Evolutionary conservation across 1,284 basidiomycete species (phyloP), one percentile per base, ranked within the genome.

Genomic region (Melampsora americana): DNA sequence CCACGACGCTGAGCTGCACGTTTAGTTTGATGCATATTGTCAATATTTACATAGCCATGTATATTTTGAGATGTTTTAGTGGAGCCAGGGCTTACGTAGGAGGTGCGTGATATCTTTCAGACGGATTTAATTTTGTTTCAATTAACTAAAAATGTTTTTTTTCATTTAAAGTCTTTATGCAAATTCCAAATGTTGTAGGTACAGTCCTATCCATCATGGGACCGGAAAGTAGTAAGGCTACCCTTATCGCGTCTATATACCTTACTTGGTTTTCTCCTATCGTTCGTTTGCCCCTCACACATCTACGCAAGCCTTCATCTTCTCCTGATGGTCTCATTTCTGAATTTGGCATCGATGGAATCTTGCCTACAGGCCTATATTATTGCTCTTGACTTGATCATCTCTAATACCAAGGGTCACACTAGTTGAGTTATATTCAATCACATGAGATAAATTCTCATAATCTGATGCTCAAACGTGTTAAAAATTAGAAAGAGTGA

Each of bases 41-140:
- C 23, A 53, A 53, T 53, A 23, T 53, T 53, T 53, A 23, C 50
- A 53, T 53, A 18, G 50, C 50, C 23, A 53, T 53, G 50, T 53
- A 53, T 53, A 2, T 53, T 53, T 18, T 53, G 50, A 53, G 23
- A 53, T 20, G 23, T 20, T 53, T 53, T 53, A 23, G 23, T 20
- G 50, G 23, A 20, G 16, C 50, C 18, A 53, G 50, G 14, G 50
- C 50, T 12, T 53, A 53, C 50, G 23, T 53, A 53, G 50, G 50
- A 5, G 14, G 50, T 53, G 23, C 4, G 50, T 53, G 16, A 18
- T 4, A 2, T 53, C 12, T 53, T 20, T 53, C 12, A 5, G 35
- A 3, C 9, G 3, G 14, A 53, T 20, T 4, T 53, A 16, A 53
- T 53, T 12, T 12, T 11, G 5, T 12, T 20, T 18, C 12, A 5